phyloP scores from a whole-genome alignment of 1,284 basidiomycete genomes.

The Porodaedalea pini region DNA sequence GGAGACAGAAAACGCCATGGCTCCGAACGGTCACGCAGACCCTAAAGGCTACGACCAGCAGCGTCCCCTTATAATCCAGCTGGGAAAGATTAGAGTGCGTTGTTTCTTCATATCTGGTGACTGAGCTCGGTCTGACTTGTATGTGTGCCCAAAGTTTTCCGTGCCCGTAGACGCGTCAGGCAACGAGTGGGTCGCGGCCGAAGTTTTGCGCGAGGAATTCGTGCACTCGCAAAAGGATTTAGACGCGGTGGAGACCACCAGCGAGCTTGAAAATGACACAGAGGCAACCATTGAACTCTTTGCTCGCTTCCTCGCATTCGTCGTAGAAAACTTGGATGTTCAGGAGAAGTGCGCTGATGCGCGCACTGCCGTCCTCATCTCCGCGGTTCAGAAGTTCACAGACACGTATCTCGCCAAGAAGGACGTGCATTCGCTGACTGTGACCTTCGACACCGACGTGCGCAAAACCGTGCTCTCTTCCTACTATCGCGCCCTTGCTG shows the following conservation, averaged over 20 bases:
- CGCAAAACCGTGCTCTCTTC: conserved; percentile 76
- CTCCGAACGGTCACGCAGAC: conserved; percentile 20
- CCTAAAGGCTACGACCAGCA: not conserved
- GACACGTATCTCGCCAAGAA: conserved; percentile 68
- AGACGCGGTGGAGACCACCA: conserved; percentile 50
- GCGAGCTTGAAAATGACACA: conserved; percentile 48
- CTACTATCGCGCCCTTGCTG: conserved; percentile 77
- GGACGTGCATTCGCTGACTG: conserved; percentile 80
- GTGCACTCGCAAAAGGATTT: conserved; percentile 57
- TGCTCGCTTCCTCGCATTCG: conserved; percentile 76
- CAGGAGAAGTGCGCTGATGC: conserved; percentile 52
- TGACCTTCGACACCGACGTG: conserved; percentile 70
- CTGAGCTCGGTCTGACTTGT: not conserved
- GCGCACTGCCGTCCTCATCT: conserved; percentile 66
- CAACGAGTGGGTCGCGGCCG: conserved; percentile 86
- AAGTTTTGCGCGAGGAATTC: conserved; percentile 86
- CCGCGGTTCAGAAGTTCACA: conserved; percentile 76
- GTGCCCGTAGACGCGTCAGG: conserved; percentile 76
- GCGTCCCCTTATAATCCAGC: conserved; percentile 62
- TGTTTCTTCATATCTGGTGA: conserved; percentile 20
- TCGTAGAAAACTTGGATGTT: conserved; percentile 57
- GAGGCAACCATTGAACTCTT: conserved; percentile 75
- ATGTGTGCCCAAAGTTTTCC: conserved; percentile 47
- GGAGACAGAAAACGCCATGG: conserved; percentile 9
- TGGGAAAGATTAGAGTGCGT: conserved; percentile 63